These are phyloP conservation scores for Oryza officinalis DNA, from an alignment of 176 grass and related monocot species.

Conservation along the genomic window DNA sequence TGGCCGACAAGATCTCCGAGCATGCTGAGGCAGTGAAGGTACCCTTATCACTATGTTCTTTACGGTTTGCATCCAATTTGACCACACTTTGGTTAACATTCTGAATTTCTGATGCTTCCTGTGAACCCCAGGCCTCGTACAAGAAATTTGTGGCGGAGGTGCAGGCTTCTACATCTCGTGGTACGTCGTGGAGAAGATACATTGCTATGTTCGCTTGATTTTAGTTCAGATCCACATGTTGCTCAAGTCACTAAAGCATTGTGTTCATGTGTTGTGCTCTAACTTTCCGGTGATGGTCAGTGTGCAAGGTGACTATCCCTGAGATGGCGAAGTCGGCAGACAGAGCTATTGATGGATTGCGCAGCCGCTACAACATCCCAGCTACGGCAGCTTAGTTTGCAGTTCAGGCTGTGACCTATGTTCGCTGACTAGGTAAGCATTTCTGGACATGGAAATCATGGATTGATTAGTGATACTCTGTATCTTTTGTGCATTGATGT, in stretches of 20 bases:
- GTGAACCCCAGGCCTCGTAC: constrained; percentile 49
- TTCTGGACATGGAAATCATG: neutral
- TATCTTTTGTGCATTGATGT: neutral
- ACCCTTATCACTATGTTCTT: neutral
- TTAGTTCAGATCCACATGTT: constrained; percentile 4
- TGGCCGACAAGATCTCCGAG: constrained; percentile 46
- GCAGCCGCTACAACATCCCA: constrained; percentile 54
- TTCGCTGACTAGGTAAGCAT: constrained; percentile 9
- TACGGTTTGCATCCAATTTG: neutral
- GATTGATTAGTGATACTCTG: neutral
- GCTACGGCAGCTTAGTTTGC: constrained; percentile 29
- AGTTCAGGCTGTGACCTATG: neutral
- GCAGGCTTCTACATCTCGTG: constrained; percentile 60
- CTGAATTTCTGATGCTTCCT: constrained; percentile 18
- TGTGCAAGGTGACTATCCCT: constrained; percentile 56
- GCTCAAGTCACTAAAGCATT: neutral
- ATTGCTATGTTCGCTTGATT: constrained; percentile 5
- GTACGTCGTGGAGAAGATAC: constrained; percentile 23
- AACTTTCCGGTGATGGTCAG: neutral
- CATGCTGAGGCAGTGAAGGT: constrained; percentile 51
- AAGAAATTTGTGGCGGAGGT: constrained; percentile 53
- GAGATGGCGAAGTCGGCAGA: constrained; percentile 38
- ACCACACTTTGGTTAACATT: neutral
- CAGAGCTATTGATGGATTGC: constrained; percentile 50
- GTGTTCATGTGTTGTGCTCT: neutral